phyloP scores from a whole-genome alignment of 2,329 filamentous ascomycete species.

The Didymellaceae sp. region DNA sequence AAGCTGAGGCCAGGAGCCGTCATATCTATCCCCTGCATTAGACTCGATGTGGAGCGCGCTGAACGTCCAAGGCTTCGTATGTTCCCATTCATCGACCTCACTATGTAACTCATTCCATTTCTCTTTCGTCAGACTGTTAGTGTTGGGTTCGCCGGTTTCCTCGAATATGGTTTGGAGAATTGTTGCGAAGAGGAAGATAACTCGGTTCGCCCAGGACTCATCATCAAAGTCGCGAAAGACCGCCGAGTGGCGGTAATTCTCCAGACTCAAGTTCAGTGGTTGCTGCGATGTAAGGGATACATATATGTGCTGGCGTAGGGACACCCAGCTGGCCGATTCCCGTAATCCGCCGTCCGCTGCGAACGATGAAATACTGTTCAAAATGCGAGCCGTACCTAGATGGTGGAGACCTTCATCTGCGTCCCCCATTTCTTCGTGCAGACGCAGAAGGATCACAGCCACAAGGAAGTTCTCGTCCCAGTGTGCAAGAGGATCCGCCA shows the following conservation, averaged over 20 bases:
- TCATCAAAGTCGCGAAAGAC: constrained; percentile 41
- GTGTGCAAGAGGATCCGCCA: constrained; percentile 51
- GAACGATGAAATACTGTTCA: constrained; percentile 49
- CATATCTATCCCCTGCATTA: constrained; percentile 31
- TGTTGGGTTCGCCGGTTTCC: constrained; percentile 23
- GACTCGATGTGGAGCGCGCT: constrained; percentile 30
- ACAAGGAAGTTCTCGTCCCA: constrained; percentile 57
- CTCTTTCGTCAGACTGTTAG: constrained; percentile 27
- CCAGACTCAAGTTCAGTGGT: constrained; percentile 38
- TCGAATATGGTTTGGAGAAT: constrained; percentile 39
- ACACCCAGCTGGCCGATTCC: constrained; percentile 52
- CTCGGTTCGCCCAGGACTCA: constrained; percentile 42
- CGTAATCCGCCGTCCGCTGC: constrained; percentile 49
- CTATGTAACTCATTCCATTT: constrained; percentile 37
- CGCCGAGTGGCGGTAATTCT: constrained; percentile 38
- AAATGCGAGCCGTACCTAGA: constrained; percentile 48
- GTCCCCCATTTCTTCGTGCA: constrained; percentile 57
- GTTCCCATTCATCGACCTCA: constrained; percentile 43
- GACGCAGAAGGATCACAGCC: constrained; percentile 57
- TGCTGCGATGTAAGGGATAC: constrained; percentile 47
- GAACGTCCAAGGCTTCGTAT: constrained; percentile 41
- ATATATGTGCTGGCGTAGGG: constrained; percentile 52
- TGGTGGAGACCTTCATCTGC: constrained; percentile 50
- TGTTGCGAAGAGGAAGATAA: constrained; percentile 40
- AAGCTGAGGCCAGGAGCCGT: constrained; percentile 32